Conservation (phyloP, 202 grass and related monocot genomes). For the Panicum hallii region DNA sequence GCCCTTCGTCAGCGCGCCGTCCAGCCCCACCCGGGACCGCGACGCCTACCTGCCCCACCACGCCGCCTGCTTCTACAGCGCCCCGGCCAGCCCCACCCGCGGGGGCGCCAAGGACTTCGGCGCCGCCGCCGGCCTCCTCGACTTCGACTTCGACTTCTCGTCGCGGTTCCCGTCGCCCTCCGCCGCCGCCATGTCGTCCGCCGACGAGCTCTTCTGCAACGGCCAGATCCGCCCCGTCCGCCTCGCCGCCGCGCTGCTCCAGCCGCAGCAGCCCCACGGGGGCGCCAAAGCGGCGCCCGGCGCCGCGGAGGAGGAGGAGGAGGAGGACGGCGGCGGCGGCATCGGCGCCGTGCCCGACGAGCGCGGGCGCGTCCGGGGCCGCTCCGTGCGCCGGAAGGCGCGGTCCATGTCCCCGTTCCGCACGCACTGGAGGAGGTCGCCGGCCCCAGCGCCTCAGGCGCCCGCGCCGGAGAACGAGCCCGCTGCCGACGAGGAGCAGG, state of each 20-base stretch:
- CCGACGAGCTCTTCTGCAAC: constrained; percentile 75
- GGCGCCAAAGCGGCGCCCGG: accelerated
- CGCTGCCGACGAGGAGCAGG: not conserved
- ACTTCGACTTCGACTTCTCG: constrained; percentile 72
- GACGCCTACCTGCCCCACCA: not conserved
- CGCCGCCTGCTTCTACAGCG: constrained; percentile 63
- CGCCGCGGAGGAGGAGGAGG: not conserved
- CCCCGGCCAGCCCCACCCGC: constrained; percentile 62
- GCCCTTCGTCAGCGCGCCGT: constrained; percentile 74
- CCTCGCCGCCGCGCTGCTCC: constrained; percentile 51
- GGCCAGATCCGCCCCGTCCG: constrained; percentile 71
- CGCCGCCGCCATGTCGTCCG: constrained; percentile 54
- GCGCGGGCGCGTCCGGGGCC: constrained; percentile 49
- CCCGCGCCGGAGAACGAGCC: not conserved
- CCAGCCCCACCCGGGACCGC: constrained; percentile 49
- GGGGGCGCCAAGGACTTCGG: not conserved
- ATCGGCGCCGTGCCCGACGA: not conserved
- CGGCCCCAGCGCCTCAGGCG: not conserved
- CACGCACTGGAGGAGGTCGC: constrained; percentile 41
- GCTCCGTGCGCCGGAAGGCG: constrained; percentile 46
- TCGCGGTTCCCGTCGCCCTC: constrained; percentile 59
- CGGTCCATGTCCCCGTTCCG: constrained; percentile 60
- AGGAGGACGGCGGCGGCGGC: not conserved
- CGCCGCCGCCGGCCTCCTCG: not conserved
- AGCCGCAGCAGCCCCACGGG: constrained; percentile 1